A percentile compares a stretch with the other conserved stretches of the same genome.
These are phyloP conservation scores for Ensete ventricosum DNA, from an alignment of 176 grass and related monocot genomes.

Conservation along the genomic window DNA sequence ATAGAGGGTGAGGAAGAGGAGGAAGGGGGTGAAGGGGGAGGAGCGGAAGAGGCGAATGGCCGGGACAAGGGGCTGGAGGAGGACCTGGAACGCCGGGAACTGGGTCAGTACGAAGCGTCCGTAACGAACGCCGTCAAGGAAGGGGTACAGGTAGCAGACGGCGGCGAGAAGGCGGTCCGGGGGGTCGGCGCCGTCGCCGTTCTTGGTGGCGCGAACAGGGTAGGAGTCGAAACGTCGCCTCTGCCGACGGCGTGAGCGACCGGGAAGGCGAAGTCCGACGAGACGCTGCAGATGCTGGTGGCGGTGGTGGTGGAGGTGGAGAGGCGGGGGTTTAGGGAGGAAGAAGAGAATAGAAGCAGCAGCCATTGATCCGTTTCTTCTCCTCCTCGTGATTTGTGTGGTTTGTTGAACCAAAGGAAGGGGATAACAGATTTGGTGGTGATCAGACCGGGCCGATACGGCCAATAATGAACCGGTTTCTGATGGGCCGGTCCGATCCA, in stretches of 20 bases:
- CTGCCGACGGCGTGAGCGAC: no score
- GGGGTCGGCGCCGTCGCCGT: constrained; percentile 39
- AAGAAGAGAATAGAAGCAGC: not conserved
- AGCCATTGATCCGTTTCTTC: not conserved
- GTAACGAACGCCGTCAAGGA: constrained; percentile 67
- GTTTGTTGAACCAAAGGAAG: not conserved
- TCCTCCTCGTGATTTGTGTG: not conserved
- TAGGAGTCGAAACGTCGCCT: not conserved
- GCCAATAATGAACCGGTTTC: no score
- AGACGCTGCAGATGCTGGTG: not conserved
- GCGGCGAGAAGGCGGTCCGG: constrained; percentile 67
- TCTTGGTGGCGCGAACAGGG: constrained; percentile 32
- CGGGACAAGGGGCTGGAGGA: constrained; percentile 58
- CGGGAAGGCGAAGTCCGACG: not conserved
- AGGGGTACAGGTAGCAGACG: constrained; percentile 83
- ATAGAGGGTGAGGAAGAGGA: constrained; percentile 91
- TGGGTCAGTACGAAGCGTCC: constrained; percentile 34
- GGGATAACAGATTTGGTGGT: not conserved
- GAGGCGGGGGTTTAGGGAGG: not conserved
- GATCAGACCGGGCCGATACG: not conserved
- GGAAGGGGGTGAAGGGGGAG: constrained; percentile 65
- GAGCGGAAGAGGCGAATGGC: constrained; percentile 75
- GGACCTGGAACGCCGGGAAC: constrained; percentile 55
- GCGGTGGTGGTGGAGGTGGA: not conserved
- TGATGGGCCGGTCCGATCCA: no score